Evolutionary conservation across 2,329 filamentous ascomycete species (phyloP), one percentile per base, ranked within the genome.

Genomic region (Periconia digitata): DNA sequence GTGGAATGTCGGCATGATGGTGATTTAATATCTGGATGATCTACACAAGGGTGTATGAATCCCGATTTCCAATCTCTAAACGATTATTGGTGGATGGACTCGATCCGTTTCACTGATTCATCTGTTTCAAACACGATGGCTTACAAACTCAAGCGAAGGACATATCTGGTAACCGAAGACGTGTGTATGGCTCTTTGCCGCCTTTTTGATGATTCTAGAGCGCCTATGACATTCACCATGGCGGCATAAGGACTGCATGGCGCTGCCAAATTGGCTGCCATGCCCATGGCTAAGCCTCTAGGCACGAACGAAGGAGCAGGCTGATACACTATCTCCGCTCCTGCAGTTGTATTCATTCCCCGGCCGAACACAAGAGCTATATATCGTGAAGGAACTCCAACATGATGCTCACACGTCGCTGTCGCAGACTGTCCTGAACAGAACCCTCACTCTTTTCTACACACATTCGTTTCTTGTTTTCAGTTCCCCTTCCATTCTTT

Each of bases 361-460:
- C 27, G n/a, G 12, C n/a, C 27, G n/a, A 32, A 10, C 27, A 32
- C 27, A 32, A 32, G 10, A 13, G 27, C 4, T 32, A 32, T 32
- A 32, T 32, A 32, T 32, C 27, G 27, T 15, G 37, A 23, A 10
- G 18, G 18, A 13, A 22, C 27, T 23, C 13, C 13, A 17, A 16
- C 7, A 40, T 23, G 18, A 46, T 32, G 27, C 27, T 15, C n/a
- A 32, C 5, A 32, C 38, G 23, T 18, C 27, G 32, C 15, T 23
- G 27, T 38, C 46, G 24, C 46, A 27, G 46, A 37, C 42, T 27
- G 41, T 41, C 40, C 27, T 44, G 41, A 44, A 41, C 24, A 32
- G 38, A 37, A 35, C 40, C 34, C 27, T 43, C 40, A 39, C 18
- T 47, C 40, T 32, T 47, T 47, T 43, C 17, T 20, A 32, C 27